Evolutionary conservation across 768 basidiomycete genomes (phyloP).

Genomic region (Mycena filopes): DNA sequence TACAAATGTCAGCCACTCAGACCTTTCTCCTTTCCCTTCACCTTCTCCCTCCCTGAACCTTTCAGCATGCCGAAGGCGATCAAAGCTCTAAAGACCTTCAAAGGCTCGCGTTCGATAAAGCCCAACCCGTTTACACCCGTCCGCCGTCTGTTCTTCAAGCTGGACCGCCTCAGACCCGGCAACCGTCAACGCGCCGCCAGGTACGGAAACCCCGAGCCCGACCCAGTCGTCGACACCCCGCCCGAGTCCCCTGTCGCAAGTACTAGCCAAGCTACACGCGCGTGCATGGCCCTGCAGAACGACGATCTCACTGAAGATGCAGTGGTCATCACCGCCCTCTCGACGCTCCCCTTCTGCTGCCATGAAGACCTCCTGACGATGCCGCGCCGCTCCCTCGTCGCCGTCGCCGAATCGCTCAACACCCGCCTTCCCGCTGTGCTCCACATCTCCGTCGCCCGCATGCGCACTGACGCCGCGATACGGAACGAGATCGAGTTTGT

Average conservation of each 20-base stretch:
- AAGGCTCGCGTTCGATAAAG: slow-evolving; percentile 35
- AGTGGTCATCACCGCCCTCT: slow-evolving; percentile 71
- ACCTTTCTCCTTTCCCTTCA: slow-evolving; percentile 27
- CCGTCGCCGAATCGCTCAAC: slow-evolving; percentile 67
- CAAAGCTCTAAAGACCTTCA: slow-evolving; percentile 9
- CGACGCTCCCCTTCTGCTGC: slow-evolving; percentile 73
- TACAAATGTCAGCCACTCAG: slow-evolving; percentile 21
- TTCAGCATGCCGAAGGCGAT: slow-evolving; percentile 27
- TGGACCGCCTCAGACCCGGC: slow-evolving; percentile 47
- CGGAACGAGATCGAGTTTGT: slow-evolving; percentile 66
- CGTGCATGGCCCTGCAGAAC: slow-evolving; percentile 69
- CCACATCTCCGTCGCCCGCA: slow-evolving; percentile 57
- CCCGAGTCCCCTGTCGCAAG: slow-evolving; percentile 24
- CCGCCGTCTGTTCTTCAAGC: slow-evolving; percentile 54
- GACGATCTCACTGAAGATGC: slow-evolving; percentile 63
- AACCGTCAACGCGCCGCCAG: slow-evolving; percentile 39
- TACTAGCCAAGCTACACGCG: slow-evolving; percentile 26
- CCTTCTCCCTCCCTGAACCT: slow-evolving; percentile 30
- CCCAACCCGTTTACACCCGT: slow-evolving; percentile 46
- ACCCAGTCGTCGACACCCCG: slow-evolving; percentile 41
- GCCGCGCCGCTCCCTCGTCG: slow-evolving; percentile 62
- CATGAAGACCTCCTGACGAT: slow-evolving; percentile 79
- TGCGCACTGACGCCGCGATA: slow-evolving; percentile 55
- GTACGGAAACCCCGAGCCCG: slow-evolving; percentile 34
- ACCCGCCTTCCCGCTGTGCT: slow-evolving; percentile 61